Evolutionary conservation across 1,139 yeast species (phyloP), one percentile per base, ranked within the genome.

Genomic region (Zygoascus hellenicus): DNA sequence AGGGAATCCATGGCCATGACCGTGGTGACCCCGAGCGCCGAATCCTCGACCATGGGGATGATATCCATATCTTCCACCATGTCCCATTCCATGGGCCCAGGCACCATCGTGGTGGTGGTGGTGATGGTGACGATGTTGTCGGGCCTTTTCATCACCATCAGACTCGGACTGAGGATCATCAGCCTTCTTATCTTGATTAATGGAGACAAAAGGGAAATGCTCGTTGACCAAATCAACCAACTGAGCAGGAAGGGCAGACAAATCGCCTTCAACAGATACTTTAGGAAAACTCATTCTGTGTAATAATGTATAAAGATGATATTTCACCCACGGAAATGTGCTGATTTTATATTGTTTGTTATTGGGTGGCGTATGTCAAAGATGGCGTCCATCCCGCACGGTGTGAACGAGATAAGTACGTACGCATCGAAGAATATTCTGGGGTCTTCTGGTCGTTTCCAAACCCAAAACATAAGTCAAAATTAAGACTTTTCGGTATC

Each of bases 1-100:
- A 22, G 26, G 30, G 14, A 48, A 39, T 9, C 49, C 48, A 30
- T 32, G 29, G 26, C 38, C 37, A 15, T 40, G 36, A 19, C 31
- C 33, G 11, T 26, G 19, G 34, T 22, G 16, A 14, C 28, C 13
- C 4, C 33, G 17, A 3, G 33, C 14, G 28, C 34, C 35, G 22
- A 10, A 14, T 29, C 36, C 9, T n/a, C 36, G 6, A 9, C 42
- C 42, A 15, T 32, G 45, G 11, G 5, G 34, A 22, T 31, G 34
- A 15, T 40, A 26, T 10, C 31, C 33, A 3, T 26, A 10, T 16
- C n/a, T 15, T 13, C 28, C 26, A 4, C 14, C 17, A 3, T 10
- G 6, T 22, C 34, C 35, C n/a, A 10, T 9, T 29, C 36, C 17
- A 13, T 16, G 17, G 15, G 34, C 42, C 6, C 19, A 42, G 15